These are phyloP conservation scores for Trichoderma orchidacearum DNA, from an alignment of 495 filamentous ascomycete species.

Conservation along the genomic window DNA sequence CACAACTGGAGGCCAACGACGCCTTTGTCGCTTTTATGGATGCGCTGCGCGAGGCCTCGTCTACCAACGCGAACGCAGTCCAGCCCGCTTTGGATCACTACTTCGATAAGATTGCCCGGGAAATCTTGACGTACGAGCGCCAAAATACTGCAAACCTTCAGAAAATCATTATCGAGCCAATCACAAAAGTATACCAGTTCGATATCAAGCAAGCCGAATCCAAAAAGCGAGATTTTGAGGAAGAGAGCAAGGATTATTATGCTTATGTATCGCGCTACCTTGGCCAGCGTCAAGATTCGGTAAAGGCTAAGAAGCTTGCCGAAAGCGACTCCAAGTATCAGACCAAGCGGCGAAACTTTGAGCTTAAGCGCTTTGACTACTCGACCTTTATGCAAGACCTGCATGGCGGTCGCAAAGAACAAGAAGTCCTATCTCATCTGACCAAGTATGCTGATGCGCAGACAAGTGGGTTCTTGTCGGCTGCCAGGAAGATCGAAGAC, in stretches of 20 bases:
- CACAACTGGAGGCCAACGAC: constrained; percentile 73
- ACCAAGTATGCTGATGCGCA: constrained; percentile 92
- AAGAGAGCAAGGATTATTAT: constrained; percentile 97
- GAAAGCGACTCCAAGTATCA: constrained; percentile 97
- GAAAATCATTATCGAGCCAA: constrained; percentile 84
- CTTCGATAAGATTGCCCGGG: constrained; percentile 88
- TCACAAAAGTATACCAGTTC: constrained; percentile 78
- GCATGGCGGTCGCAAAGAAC: constrained; percentile 92
- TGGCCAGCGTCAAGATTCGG: constrained; percentile 84
- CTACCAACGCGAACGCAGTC: constrained; percentile 87
- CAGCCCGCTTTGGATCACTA: constrained; percentile 95
- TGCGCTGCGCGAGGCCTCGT: constrained; percentile 75
- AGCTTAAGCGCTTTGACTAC: constrained; percentile 96
- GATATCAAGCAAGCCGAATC: constrained; percentile 97
- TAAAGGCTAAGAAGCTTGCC: constrained; percentile 90
- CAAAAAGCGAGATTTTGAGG: constrained; percentile 96
- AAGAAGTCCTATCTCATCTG: constrained; percentile 89
- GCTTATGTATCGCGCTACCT: constrained; percentile 87
- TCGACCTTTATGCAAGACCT: constrained; percentile 98
- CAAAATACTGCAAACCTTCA: constrained; percentile 76
- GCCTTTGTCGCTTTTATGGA: constrained; percentile 72
- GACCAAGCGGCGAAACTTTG: constrained; percentile 81
- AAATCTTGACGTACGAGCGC: constrained; percentile 77
- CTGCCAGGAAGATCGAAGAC: constrained; percentile 75
- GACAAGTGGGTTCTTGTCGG: constrained; percentile 64